These are phyloP conservation scores for Medicago arabica DNA, from an alignment of 306 rosid species.

Conservation along the genomic window DNA sequence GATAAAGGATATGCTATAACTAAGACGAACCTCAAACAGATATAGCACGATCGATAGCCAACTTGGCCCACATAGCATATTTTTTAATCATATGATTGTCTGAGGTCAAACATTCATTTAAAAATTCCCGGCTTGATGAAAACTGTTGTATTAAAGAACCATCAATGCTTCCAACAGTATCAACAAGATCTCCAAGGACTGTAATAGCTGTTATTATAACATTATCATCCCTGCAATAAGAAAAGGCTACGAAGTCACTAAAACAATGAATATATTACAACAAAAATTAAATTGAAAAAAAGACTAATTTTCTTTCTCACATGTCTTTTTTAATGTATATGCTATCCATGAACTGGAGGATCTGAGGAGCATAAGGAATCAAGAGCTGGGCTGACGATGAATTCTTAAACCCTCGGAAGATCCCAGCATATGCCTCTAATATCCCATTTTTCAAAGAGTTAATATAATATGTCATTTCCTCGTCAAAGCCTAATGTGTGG, in stretches of 20 bases:
- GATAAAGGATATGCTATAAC: conserved; percentile 48
- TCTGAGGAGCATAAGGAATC: conserved; percentile 84
- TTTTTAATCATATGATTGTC: conserved; percentile 84
- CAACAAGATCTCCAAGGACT: conserved; percentile 95
- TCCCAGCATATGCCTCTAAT: conserved; percentile 94
- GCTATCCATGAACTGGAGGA: conserved; percentile 90
- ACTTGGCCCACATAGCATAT: conserved; percentile 95
- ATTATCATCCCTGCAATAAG: conserved; percentile 74
- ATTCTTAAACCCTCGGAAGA: conserved; percentile 88
- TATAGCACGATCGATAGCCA: conserved; percentile 87
- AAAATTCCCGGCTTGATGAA: conserved; percentile 83
- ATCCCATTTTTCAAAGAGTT: conserved; percentile 89
- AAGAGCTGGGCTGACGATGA: conserved; percentile 81
- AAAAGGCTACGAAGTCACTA: conserved; percentile 18
- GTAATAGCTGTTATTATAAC: conserved; percentile 94
- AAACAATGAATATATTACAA: conserved; percentile 24
- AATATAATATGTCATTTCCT: conserved; percentile 80
- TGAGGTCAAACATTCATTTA: conserved; percentile 87
- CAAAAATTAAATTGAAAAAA: background rate
- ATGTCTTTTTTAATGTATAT: conserved; percentile 86
- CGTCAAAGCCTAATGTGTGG: conserved; percentile 72
- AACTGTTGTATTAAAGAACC: conserved; percentile 91
- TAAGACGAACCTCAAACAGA: conserved; percentile 70
- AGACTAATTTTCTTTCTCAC: conserved; percentile 51
- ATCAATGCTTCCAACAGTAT: conserved; percentile 87